Conservation (phyloP, 176 grass and related monocot species). For the Hsuehochloa calcarea region DNA sequence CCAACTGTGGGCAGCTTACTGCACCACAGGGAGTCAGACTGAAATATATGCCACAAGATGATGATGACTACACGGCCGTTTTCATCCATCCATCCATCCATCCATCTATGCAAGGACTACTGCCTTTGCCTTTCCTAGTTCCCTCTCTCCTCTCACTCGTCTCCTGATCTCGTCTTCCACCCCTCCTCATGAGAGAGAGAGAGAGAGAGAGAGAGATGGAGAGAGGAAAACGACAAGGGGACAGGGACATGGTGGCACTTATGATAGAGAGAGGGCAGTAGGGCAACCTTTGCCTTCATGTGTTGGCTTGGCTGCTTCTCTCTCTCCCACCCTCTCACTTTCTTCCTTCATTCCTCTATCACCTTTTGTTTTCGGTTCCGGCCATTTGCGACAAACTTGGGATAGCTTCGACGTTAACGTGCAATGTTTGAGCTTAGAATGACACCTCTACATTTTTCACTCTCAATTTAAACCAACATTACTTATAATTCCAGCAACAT, state of each 20-base stretch:
- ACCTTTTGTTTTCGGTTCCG: slow-evolving; percentile 23
- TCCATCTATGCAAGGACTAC: background rate
- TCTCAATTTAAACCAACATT: no score
- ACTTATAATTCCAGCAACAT: no score
- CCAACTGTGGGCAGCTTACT: slow-evolving; percentile 41
- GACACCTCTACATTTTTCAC: no score
- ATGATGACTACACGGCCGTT: background rate
- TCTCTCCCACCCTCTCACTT: background rate
- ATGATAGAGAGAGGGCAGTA: slow-evolving; percentile 22
- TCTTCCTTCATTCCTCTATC: background rate
- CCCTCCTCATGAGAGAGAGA: background rate
- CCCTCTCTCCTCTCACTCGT: background rate
- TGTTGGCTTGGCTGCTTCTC: background rate
- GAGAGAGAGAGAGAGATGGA: background rate
- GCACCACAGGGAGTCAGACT: slow-evolving; percentile 25
- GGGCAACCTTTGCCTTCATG: slow-evolving; percentile 28
- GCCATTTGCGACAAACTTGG: background rate
- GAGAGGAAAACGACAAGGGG: slow-evolving; percentile 36
- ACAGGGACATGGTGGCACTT: slow-evolving; percentile 40
- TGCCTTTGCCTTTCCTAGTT: background rate
- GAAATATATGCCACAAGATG: background rate
- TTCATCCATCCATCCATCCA: slow-evolving; percentile 18
- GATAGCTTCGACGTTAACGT: background rate
- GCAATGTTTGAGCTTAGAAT: background rate
- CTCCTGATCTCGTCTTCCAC: background rate